Percentiles rank a stretch among this genome's conserved stretches.
Evolutionary conservation across 768 basidiomycete species (phyloP).

Genomic region (Psilocybe azurescens): DNA sequence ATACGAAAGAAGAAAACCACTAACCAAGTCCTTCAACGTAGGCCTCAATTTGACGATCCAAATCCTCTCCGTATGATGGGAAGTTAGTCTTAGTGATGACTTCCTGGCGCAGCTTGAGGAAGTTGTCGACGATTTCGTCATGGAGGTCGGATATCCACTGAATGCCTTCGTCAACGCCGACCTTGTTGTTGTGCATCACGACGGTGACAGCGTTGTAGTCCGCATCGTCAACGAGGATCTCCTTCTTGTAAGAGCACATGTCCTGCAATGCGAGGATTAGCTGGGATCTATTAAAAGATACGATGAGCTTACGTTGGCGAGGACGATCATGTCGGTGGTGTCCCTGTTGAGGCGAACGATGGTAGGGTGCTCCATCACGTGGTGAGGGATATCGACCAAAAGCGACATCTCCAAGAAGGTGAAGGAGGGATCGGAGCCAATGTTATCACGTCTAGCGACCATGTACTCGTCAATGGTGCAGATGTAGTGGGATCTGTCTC

Average conservation of each 20-base stretch:
- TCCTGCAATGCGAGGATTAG: not conserved
- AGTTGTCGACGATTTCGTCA: conserved; percentile 11
- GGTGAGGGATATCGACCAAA: conserved; percentile 14
- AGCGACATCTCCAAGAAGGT: conserved; percentile 14
- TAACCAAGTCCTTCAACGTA: conserved; percentile 9
- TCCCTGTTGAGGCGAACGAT: conserved; percentile 10
- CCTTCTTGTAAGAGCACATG: conserved; percentile 17
- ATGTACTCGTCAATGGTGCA: conserved; percentile 18
- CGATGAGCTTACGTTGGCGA: conserved; percentile 13
- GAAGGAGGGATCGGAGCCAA: conserved; percentile 13
- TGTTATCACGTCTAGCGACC: conserved; percentile 13
- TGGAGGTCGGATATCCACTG: conserved; percentile 14
- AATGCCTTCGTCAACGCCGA: conserved; percentile 11
- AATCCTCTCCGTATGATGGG: conserved; percentile 12
- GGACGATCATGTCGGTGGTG: conserved; percentile 14
- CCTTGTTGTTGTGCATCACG: conserved; percentile 15
- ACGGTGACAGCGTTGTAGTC: conserved; percentile 18
- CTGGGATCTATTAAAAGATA: not conserved
- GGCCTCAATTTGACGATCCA: conserved; percentile 11
- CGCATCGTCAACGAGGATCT: conserved; percentile 7
- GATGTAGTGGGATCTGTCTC: conserved; percentile 13
- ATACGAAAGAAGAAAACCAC: too few species aligned
- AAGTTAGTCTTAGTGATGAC: not conserved
- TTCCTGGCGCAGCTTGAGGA: conserved; percentile 7
- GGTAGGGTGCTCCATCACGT: conserved; percentile 11